Percentiles rank a stretch among this genome's conserved stretches.
Conservation (phyloP, 345 rosid genomes). For the Eucalyptus guilfoylei region DNA sequence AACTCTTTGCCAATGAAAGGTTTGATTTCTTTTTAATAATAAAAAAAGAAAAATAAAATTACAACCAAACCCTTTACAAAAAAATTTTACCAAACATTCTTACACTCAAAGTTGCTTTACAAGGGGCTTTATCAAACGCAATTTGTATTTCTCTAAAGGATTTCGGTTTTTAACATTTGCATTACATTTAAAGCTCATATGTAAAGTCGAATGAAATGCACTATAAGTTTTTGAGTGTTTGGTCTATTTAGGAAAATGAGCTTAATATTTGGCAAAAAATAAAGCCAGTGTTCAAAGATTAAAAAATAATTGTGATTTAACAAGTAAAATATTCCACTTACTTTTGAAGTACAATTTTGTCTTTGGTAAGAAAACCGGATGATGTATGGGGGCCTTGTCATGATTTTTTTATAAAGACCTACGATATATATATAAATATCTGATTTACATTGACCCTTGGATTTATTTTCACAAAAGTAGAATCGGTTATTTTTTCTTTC, state of each 20-base stretch:
- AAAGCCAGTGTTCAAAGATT: neutral
- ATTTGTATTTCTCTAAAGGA: too few species aligned
- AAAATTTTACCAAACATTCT: too few species aligned
- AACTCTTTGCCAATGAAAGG: too few species aligned
- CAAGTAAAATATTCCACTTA: neutral
- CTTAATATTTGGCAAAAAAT: neutral
- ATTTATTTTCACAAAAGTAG: neutral
- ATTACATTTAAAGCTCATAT: too few species aligned
- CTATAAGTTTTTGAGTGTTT: neutral
- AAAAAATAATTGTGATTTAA: neutral
- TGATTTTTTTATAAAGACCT: neutral
- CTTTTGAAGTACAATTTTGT: neutral
- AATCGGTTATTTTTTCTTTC: neutral
- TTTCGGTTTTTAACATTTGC: fast-evolving
- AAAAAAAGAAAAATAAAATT: fast-evolving
- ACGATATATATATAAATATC: too few species aligned
- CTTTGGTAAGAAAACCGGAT: neutral
- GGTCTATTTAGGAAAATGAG: neutral
- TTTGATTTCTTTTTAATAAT: too few species aligned
- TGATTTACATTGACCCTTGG: neutral
- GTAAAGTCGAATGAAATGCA: fast-evolving
- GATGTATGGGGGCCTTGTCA: too few species aligned
- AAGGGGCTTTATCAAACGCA: too few species aligned
- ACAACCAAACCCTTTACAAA: too few species aligned
- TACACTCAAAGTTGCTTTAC: too few species aligned